Percentiles rank a stretch among this genome's conserved stretches.
Evolutionary conservation across 106 monocot species (phyloP).

Genomic region (Chionographis japonica): DNA sequence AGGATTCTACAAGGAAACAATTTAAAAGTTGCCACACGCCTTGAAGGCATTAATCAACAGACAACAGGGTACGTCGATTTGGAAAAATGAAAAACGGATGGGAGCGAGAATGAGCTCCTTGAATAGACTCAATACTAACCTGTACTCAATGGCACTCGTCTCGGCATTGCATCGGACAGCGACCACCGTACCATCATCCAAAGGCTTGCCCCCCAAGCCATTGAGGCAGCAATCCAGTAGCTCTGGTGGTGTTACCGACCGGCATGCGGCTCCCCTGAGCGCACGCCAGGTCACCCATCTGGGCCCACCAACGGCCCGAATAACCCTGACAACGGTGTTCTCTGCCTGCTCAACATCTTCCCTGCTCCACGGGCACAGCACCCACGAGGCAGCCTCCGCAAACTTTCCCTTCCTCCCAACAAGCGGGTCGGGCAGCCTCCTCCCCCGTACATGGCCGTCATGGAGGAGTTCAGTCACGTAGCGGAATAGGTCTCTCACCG

Average conservation of each 20-base stretch:
- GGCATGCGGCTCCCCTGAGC: conserved; percentile 42
- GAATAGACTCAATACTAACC: conserved; percentile 17
- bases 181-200: conserved; percentile 29
- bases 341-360: conserved; percentile 36
- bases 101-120: too few species aligned
- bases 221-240: conserved; percentile 64
- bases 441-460: conserved; percentile 7
- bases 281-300: conserved; percentile 55
- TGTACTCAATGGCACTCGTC: conserved; percentile 50
- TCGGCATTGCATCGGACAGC: conserved; percentile 44
- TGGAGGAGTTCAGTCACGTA: conserved; percentile 22
- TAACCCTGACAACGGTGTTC: conserved; percentile 45
- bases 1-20: too few species aligned
- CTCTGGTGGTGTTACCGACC: conserved; percentile 9
- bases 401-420: not conserved
- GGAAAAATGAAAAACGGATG: too few species aligned
- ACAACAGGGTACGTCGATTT: too few species aligned
- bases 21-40: too few species aligned
- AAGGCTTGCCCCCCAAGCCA: conserved; percentile 29
- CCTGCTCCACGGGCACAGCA: conserved; percentile 34
- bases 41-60: not conserved
- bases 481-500: conserved; percentile 50
- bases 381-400: not conserved
- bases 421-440: conserved; percentile 12
- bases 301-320: conserved; percentile 25